Evolutionary conservation across 257 asterid genomes (phyloP), one percentile per base, ranked within the genome.

Genomic region (Solanum virginianum): DNA sequence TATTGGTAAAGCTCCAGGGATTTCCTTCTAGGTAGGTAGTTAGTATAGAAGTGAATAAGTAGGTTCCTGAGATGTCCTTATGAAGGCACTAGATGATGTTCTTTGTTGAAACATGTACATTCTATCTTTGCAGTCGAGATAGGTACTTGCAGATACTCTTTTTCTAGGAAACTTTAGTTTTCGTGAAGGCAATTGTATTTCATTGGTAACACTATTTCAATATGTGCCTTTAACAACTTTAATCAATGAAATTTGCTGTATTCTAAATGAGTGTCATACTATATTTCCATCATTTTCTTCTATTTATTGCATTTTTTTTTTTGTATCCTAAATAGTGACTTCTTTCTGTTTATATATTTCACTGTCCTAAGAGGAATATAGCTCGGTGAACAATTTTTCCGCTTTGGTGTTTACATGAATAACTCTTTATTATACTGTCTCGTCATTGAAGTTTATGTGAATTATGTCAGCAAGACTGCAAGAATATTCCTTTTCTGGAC

Each of bases 61-160:
- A 91, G 92, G 88, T 82, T 88, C 87, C 88, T 89, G 86, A 87
- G 85, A 86, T 70, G 87, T 86, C 88, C 77, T 74, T 86, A 72
- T 80, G 56, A 87, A 71, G 83, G 88, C 94, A 86, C 84, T 87
- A 87, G 86, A 77, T 84, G 85, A 69, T 86, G 89, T 89, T 83
- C 89, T 85, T 87, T 87, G 88, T 86, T 86, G 86, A 86, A 86
- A 90, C 63, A 86, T 92, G 93, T 93, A 91, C 89, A 91, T 92
- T 90, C 92, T 88, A 86, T 90, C 89, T 87, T 87, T 63, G 87
- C 85, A 22, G 59, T 74, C 87, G 88, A 89, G 90, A 88, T 85
- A 87, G 90, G 89, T 89, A 87, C 83, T 87, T 87, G 89, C 86
- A 77, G 86, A 87, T 86, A 85, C 88, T 85, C 83, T 86, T 89